Evolutionary conservation across 2,329 filamentous ascomycete species (phyloP), one percentile per base, ranked within the genome.

Genomic region (Claviceps sorghi): DNA sequence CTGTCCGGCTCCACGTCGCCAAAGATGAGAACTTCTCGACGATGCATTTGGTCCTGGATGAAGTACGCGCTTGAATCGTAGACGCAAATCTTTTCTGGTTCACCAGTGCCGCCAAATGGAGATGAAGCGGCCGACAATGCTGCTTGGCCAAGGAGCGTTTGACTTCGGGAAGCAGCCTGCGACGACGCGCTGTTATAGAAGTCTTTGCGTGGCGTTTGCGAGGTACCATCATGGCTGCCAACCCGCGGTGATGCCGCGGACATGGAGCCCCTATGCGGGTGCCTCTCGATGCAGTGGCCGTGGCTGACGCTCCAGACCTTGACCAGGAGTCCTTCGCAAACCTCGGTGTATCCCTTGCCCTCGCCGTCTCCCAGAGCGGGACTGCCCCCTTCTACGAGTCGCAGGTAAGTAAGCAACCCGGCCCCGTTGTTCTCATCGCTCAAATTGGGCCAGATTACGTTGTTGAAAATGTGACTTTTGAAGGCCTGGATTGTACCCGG

Each of bases 391-490:
- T 96, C 90, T 5, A 88, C 83, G 10, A 98, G 74, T 17, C 93
- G 80, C 65, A 89, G 83, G 60, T 95, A 97, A 0, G 88, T 95
- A 36, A 98, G 82, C 30, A 98, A 76, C 0, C 93, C 93, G 4
- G 90, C 90, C 26, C 93, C 93, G 36, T 90, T 89, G 65, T 95
- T 93, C 69, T 98, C 93, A 62, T 98, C 91, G 0, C 88, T 94
- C 41, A 98, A 71, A 59, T 98, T 98, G 0, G 93, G 93, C 93
- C 93, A 98, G 51, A 97, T 95, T 53, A 95, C 73, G 62, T 96
- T 94, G 68, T 98, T 98, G 73, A 98, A 98, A 54, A 98, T 88
- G 67, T 98, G 90, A 0, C 76, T 82, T 65, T 95, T 97, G 67
- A 98, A 83, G 0, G 91, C 90, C 46, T 88, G 78, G 50, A 98